A percentile compares a stretch with the other conserved stretches of the same genome.
Evolutionary conservation across 2,329 filamentous ascomycete species (phyloP).

Genomic region (Biscogniauxia marginata): DNA sequence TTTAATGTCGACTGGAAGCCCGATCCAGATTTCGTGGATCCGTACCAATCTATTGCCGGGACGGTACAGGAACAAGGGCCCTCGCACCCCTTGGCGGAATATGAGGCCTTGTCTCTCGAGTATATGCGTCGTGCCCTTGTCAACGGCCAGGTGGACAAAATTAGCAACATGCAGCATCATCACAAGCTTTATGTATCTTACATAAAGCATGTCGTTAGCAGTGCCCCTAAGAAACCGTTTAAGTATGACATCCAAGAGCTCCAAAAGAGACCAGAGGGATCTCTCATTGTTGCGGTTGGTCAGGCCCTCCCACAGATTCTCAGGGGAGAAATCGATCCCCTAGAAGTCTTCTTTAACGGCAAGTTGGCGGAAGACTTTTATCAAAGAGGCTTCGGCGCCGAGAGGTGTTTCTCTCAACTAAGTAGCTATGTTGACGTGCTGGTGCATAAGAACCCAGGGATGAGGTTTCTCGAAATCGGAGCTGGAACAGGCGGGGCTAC

Average conservation of each 20-base stretch:
- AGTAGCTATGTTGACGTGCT: slow-evolving; percentile 16
- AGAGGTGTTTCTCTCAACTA: slow-evolving; percentile 18
- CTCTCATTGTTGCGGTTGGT: slow-evolving; percentile 19
- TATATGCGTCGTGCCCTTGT: slow-evolving; percentile 12
- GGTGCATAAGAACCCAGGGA: slow-evolving; percentile 12
- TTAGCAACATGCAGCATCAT: slow-evolving; percentile 10
- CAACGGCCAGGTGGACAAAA: slow-evolving; percentile 2
- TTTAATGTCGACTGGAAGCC: slow-evolving; percentile 18
- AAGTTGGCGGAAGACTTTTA: slow-evolving; percentile 20
- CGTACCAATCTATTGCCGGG: slow-evolving; percentile 3
- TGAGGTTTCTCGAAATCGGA: slow-evolving; percentile 27
- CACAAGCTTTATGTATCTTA: slow-evolving; percentile 10
- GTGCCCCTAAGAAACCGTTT: slow-evolving; percentile 1
- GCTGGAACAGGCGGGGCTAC: slow-evolving; percentile 29
- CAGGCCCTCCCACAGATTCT: slow-evolving; percentile 18
- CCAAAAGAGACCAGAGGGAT: slow-evolving; percentile 15
- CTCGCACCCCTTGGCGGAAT: slow-evolving; percentile 10
- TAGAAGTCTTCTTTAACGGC: slow-evolving; percentile 17
- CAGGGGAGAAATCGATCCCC: slow-evolving; percentile 19
- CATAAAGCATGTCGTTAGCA: slow-evolving; percentile 13
- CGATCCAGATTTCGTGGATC: slow-evolving; percentile 6
- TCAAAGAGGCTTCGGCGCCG: slow-evolving; percentile 14
- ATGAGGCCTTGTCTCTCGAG: slow-evolving; percentile 11
- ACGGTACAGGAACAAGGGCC: slow-evolving; percentile 6
- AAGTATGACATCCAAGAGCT: slow-evolving; percentile 13